Conservation (phyloP, 1,139 yeast genomes). For the Torulaspora pretoriensis region DNA sequence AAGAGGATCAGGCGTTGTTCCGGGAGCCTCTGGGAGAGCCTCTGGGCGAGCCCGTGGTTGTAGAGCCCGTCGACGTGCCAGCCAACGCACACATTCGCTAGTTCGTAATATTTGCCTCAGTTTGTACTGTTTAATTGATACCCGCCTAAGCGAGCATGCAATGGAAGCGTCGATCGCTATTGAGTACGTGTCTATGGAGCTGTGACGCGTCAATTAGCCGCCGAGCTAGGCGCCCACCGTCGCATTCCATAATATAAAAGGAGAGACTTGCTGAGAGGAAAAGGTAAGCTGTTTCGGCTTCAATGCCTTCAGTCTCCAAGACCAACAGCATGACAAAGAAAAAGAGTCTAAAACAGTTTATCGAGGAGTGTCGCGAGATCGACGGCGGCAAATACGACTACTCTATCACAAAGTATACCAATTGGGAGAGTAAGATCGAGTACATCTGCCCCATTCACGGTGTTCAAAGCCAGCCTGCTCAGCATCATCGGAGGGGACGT, state of each 20-base stretch:
- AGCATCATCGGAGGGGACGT: background rate
- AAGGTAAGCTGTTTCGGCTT: too few species aligned
- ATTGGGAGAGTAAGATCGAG: background rate
- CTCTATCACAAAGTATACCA: background rate
- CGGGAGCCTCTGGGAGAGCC: background rate
- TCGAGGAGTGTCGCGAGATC: background rate
- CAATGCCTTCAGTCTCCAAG: too few species aligned
- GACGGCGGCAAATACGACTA: conserved; percentile 1
- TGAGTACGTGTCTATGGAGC: too few species aligned
- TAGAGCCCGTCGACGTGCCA: background rate
- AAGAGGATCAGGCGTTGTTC: conserved; percentile 1
- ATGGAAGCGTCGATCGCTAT: too few species aligned
- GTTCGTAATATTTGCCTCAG: background rate
- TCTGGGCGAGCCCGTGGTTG: background rate
- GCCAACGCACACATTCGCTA: background rate
- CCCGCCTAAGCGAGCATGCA: background rate
- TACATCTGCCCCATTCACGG: background rate
- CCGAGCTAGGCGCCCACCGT: background rate
- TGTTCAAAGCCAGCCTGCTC: background rate
- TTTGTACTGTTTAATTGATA: background rate
- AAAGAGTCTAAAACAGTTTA: background rate
- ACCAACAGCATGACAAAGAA: background rate
- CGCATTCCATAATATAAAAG: too few species aligned
- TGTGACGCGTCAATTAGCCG: background rate
- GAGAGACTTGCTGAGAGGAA: too few species aligned